Conservation (phyloP, 768 basidiomycete genomes). For the Lentinula lateritia region DNA sequence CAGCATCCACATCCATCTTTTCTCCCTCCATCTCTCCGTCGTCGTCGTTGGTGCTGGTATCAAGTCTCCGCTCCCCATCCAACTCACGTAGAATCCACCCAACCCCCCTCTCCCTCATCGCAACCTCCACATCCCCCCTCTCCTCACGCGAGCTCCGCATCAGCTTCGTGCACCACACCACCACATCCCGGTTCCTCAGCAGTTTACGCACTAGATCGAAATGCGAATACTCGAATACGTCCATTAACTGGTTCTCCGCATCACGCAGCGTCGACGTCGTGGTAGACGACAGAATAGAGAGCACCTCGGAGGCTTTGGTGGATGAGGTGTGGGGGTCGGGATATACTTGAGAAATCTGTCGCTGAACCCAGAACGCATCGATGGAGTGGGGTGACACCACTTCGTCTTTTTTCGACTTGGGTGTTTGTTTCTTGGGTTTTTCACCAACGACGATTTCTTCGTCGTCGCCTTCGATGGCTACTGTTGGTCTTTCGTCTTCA, state of each 20-base stretch:
- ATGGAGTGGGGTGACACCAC: constrained; percentile 85
- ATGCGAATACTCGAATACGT: constrained; percentile 89
- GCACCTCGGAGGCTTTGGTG: constrained; percentile 81
- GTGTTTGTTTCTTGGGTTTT: constrained; percentile 38
- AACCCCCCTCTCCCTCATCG: constrained; percentile 95
- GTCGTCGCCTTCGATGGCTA: constrained; percentile 34
- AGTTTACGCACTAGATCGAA: constrained; percentile 88
- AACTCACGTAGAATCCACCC: constrained; percentile 94
- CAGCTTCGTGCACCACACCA: constrained; percentile 98
- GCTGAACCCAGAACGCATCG: constrained; percentile 98
- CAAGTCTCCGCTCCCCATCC: constrained; percentile 56
- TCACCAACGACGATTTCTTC: constrained; percentile 34
- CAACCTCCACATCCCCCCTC: constrained; percentile 90
- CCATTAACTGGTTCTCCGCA: constrained; percentile 95
- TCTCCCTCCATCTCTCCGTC: too few species aligned
- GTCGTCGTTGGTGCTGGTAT: constrained; percentile 27
- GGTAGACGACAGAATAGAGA: too few species aligned
- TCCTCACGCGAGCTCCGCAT: constrained; percentile 87
- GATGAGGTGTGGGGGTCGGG: constrained; percentile 93
- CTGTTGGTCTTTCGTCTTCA: constrained; percentile 25
- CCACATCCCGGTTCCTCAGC: constrained; percentile 90
- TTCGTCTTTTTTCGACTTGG: constrained; percentile 63
- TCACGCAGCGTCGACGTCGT: too few species aligned
- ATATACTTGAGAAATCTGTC: constrained; percentile 86
- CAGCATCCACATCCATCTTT: too few species aligned